Evolutionary conservation across 768 basidiomycete species (phyloP).

Genomic region (Guyanaporus albipodus): DNA sequence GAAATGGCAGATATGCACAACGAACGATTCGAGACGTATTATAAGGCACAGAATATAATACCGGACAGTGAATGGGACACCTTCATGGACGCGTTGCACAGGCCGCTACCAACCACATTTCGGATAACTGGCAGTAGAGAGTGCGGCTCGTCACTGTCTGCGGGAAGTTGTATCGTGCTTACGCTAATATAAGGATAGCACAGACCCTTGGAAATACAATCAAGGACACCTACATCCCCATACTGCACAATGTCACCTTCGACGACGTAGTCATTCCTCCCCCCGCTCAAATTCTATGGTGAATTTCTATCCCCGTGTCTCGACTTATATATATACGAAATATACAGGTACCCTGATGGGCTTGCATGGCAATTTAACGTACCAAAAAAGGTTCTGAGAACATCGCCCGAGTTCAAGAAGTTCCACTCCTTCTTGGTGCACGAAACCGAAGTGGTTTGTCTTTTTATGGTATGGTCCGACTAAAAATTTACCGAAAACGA

Average conservation of each 20-base stretch:
- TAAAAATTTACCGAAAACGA: neutral
- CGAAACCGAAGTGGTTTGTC: slow-evolving; percentile 91
- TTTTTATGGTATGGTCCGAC: neutral
- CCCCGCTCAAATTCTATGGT: slow-evolving; percentile 87
- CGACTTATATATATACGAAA: neutral
- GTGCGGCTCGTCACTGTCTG: slow-evolving; percentile 39
- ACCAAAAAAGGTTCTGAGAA: slow-evolving; percentile 82
- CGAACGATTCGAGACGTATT: slow-evolving; percentile 62
- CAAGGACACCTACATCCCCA: slow-evolving; percentile 72
- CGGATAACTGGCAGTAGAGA: slow-evolving; percentile 84
- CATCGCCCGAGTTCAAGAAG: slow-evolving; percentile 84
- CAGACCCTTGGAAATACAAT: slow-evolving; percentile 79
- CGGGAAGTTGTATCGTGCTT: neutral
- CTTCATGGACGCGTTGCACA: slow-evolving; percentile 61
- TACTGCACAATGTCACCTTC: slow-evolving; percentile 64
- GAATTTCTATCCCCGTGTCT: slow-evolving; percentile 8
- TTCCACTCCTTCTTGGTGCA: slow-evolving; percentile 97
- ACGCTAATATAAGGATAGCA: slow-evolving; percentile 45
- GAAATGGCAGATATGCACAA: slow-evolving; percentile 67
- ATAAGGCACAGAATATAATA: slow-evolving; percentile 72
- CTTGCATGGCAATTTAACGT: slow-evolving; percentile 97
- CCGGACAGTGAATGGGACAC: slow-evolving; percentile 74
- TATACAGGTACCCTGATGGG: slow-evolving; percentile 83
- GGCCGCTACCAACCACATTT: slow-evolving; percentile 89
- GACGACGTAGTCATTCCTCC: slow-evolving; percentile 75